Conservation (phyloP, 495 filamentous ascomycete species). For the Penicillium longicatenatum region DNA sequence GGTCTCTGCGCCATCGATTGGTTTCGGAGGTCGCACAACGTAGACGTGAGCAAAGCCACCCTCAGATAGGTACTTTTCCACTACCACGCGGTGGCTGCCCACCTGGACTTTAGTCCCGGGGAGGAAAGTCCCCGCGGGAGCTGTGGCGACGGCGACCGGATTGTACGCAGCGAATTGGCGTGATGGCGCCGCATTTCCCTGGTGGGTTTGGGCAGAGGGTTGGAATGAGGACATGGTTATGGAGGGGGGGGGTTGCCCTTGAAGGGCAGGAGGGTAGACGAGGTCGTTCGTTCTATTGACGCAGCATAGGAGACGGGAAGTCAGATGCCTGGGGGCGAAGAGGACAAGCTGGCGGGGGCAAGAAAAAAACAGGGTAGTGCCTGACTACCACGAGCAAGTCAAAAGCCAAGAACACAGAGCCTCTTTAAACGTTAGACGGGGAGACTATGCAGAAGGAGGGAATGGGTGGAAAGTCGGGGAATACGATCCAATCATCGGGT, state of each 20-base stretch:
- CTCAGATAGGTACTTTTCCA: slow-evolving; percentile 97
- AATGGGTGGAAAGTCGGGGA: slow-evolving; percentile 23
- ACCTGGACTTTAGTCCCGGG: slow-evolving; percentile 96
- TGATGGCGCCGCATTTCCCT: slow-evolving; percentile 35
- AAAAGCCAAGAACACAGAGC: slow-evolving; percentile 8
- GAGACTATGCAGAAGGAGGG: slow-evolving; percentile 14
- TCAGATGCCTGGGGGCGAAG: slow-evolving; percentile 28
- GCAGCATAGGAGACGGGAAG: slow-evolving; percentile 30
- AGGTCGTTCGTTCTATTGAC: slow-evolving; percentile 20
- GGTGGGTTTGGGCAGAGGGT: slow-evolving; percentile 29
- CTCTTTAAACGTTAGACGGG: slow-evolving; percentile 3
- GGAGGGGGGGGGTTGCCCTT: slow-evolving; percentile 21
- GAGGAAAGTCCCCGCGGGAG: slow-evolving; percentile 85
- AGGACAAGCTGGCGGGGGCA: slow-evolving; percentile 28
- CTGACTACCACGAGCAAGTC: slow-evolving; percentile 23
- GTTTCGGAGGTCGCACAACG: slow-evolving; percentile 79
- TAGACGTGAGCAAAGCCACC: slow-evolving; percentile 99
- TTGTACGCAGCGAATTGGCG: slow-evolving; percentile 41
- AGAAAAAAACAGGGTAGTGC: slow-evolving; percentile 25
- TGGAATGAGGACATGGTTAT: slow-evolving; percentile 40
- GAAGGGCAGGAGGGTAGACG: slow-evolving; percentile 24
- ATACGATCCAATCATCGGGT: slow-evolving; percentile 30
- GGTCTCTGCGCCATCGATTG: slow-evolving; percentile 77
- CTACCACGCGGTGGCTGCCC: slow-evolving; percentile 87
- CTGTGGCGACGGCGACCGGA: slow-evolving; percentile 44